Evolutionary conservation across 75 land plant genomes (phyloP).

Genomic region (Adiantum capillusveneris): DNA sequence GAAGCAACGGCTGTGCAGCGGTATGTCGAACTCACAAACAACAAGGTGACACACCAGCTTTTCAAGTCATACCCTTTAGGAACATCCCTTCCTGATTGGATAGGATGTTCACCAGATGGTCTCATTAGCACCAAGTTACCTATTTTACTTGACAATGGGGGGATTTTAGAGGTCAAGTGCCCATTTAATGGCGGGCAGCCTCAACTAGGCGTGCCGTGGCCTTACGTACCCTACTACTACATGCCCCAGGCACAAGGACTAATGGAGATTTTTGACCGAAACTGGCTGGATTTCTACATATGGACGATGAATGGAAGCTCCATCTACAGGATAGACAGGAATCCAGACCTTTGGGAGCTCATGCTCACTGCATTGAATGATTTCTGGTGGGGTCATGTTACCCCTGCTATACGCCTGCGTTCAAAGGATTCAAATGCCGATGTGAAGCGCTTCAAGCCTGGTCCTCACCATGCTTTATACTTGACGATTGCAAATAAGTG

Average conservation of each 20-base stretch:
- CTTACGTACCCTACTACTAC: conserved; percentile 70
- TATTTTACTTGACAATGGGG: conserved; percentile 25
- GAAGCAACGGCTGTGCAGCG: conserved; percentile 66
- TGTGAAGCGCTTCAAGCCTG: conserved; percentile 7
- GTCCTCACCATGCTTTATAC: conserved; percentile 2
- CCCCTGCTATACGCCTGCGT: conserved; percentile 52
- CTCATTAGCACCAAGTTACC: conserved; percentile 16
- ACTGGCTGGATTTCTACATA: conserved; percentile 88
- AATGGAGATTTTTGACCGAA: conserved; percentile 69
- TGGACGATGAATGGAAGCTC: conserved; percentile 88
- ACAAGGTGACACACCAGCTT: conserved; percentile 52
- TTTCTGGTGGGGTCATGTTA: conserved; percentile 87
- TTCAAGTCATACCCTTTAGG: conserved; percentile 55
- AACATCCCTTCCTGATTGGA: conserved; percentile 53
- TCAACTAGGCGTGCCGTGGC: conserved; percentile 72
- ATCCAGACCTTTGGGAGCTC: conserved; percentile 60
- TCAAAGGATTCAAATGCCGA: not conserved
- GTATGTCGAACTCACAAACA: conserved; percentile 75
- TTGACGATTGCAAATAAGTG: conserved; percentile 1
- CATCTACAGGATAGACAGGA: conserved; percentile 50
- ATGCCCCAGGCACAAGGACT: conserved; percentile 84
- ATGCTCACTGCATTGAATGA: conserved; percentile 61
- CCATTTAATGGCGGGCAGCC: conserved; percentile 89
- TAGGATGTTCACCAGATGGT: conserved; percentile 97
- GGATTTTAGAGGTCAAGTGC: conserved; percentile 94